Base-by-base conservation (phyloP, 768 basidiomycete species). In the Termitomyces sp. region DNA sequence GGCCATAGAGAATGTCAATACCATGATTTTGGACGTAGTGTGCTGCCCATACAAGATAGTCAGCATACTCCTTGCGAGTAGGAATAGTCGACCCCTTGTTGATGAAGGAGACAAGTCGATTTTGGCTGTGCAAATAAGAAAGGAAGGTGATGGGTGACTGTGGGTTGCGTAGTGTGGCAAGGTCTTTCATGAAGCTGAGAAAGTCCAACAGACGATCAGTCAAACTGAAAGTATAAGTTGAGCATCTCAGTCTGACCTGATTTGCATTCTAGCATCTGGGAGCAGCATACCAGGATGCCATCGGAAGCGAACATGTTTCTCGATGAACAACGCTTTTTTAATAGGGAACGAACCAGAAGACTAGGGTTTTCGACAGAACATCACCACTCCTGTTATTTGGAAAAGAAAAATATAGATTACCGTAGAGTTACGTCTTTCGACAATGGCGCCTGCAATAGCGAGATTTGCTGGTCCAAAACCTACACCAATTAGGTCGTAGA, bases 251-350 rank as follows among this genome's bases (percentile, higher is more conserved):
- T 28, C 62, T 60, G 34, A 73, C 78, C 76, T 79, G 42, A 82
- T 80, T 62, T 81, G 80, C 80, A 81, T 81, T 34, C 69, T 70
- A 28, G 75, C 73, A 26, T 74, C 77, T 37, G 78, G 77, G 7
- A 81, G 66, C 45, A 81, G 71, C 79, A 81, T 81, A 12, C 77
- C 79, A 22, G 79, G 79, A 62, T 82, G 81, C 81, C 81, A 82
- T 52, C 68, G 69, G 62, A 82, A 81, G 52, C 67, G 61, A 1
- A 67, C 59, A 37, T 80, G 72, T 60, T 70, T 77, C 65, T 81
- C 81, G 40, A 81, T 69, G 66, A 81, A 82, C 48, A 77, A 68
- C 11, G 70, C 60, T 22, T 71, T 63, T 62, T 64, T 58, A 55
- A 72, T 35, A 2, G 55, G 55, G 15, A 48, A 55, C 7, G 51